These are phyloP conservation scores for Cnidoscolus chayamansa DNA, from an alignment of 441 rosid genomes.

Conservation along the genomic window DNA sequence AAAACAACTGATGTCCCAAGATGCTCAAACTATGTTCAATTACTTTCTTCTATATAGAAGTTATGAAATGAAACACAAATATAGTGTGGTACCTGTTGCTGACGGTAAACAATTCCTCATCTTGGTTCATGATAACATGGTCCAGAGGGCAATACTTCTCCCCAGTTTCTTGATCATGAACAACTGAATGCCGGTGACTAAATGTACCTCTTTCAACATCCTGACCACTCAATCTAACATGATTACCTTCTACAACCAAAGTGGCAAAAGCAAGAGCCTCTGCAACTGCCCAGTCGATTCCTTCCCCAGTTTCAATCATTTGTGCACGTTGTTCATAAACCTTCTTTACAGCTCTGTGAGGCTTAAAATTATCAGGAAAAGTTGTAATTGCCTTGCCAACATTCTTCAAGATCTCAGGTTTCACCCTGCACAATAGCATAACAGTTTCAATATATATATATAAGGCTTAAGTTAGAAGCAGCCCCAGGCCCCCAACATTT, in stretches of 20 bases:
- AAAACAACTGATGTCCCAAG: neutral
- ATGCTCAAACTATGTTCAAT: neutral
- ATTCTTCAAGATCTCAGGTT: constrained; percentile 90
- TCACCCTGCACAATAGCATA: constrained; percentile 54
- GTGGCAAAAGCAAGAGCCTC: constrained; percentile 98
- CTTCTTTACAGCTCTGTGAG: constrained; percentile 85
- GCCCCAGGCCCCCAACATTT: neutral
- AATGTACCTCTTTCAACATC: constrained; percentile 99
- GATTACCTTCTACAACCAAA: constrained; percentile 88
- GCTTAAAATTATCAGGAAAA: constrained; percentile 79
- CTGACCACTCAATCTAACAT: constrained; percentile 96
- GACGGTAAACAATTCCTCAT: constrained; percentile 96
- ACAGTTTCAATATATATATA: constrained; percentile 13
- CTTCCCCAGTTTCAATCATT: constrained; percentile 91
- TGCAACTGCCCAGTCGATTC: constrained; percentile 94
- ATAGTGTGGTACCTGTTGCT: constrained; percentile 66
- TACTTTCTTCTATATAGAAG: neutral
- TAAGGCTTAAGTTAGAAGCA: constrained; percentile 2
- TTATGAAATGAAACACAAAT: neutral
- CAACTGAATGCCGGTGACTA: constrained; percentile 86
- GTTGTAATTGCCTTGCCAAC: constrained; percentile 85
- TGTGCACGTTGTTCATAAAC: constrained; percentile 81
- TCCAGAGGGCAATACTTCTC: constrained; percentile 88
- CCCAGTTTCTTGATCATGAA: constrained; percentile 96
- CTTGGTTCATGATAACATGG: constrained; percentile 73